A percentile compares a stretch with the other conserved stretches of the same genome.
Conservation (phyloP, 2,329 filamentous ascomycete species). For the Mollisiaceae sp. region DNA sequence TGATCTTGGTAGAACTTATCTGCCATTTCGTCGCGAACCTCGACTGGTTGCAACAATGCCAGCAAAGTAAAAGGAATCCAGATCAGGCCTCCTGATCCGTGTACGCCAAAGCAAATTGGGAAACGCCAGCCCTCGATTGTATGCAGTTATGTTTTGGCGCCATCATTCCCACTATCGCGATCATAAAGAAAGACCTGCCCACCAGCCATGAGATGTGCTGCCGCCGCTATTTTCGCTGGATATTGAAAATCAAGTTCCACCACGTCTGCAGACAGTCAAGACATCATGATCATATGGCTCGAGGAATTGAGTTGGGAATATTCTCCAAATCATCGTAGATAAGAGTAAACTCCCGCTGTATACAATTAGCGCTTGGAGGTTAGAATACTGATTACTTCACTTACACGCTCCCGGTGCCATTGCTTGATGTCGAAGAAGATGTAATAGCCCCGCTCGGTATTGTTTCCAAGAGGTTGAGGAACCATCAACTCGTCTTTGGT, state of each 20-base stretch:
- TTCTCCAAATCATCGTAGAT: slow-evolving; percentile 67
- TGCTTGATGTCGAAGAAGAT: slow-evolving; percentile 67
- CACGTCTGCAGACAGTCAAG: slow-evolving; percentile 1
- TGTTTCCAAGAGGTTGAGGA: slow-evolving; percentile 62
- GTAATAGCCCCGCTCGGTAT: slow-evolving; percentile 68
- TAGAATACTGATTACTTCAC: slow-evolving; percentile 38
- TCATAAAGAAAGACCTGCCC: slow-evolving; percentile 5
- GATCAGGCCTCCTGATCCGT: slow-evolving; percentile 21
- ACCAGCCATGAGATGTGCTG: slow-evolving; percentile 7
- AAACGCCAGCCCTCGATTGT: slow-evolving; percentile 22
- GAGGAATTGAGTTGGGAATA: slow-evolving; percentile 31
- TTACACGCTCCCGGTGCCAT: slow-evolving; percentile 68
- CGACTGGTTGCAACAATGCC: slow-evolving; percentile 28
- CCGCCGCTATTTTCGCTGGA: slow-evolving; percentile 7
- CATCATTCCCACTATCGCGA: slow-evolving; percentile 6
- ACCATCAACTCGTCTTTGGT: slow-evolving; percentile 72
- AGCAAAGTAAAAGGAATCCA: slow-evolving; percentile 21
- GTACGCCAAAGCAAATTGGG: slow-evolving; percentile 22
- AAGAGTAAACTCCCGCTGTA: slow-evolving; percentile 63
- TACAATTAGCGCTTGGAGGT: not conserved
- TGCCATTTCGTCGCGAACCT: slow-evolving; percentile 29
- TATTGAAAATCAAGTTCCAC: slow-evolving; percentile 5
- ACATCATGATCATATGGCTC: slow-evolving; percentile 25
- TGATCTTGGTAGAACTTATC: slow-evolving; percentile 21
- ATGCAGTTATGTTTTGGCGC: slow-evolving; percentile 29